Evolutionary conservation across 495 filamentous ascomycete species (phyloP).

Genomic region (Eremomyces bilateralis): DNA sequence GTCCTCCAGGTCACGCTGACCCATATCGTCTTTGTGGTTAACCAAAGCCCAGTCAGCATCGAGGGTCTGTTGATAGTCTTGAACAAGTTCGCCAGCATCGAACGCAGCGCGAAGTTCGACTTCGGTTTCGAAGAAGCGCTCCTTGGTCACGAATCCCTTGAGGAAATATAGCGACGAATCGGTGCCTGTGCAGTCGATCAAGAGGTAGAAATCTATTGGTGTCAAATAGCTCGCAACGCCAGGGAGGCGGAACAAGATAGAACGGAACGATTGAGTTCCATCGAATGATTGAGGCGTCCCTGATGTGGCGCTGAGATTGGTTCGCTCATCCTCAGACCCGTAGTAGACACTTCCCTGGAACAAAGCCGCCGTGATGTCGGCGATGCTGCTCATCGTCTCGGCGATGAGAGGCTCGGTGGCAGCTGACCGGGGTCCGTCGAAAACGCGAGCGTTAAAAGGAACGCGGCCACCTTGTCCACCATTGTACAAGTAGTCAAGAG

Average conservation of each 20-base stretch:
- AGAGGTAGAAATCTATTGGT: slow-evolving; percentile 20
- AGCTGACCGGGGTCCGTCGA: slow-evolving; percentile 13
- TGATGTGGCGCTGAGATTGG: slow-evolving; percentile 12
- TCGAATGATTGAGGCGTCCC: slow-evolving; percentile 17
- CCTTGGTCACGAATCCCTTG: slow-evolving; percentile 19
- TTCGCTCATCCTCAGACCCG: slow-evolving; percentile 13
- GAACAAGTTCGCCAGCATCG: slow-evolving; percentile 18
- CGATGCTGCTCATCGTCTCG: slow-evolving; percentile 16
- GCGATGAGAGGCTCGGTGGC: slow-evolving; percentile 15
- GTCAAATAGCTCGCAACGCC: slow-evolving; percentile 16
- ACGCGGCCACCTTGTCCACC: slow-evolving; percentile 5
- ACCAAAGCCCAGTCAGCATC: slow-evolving; percentile 8
- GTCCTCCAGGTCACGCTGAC: slow-evolving; percentile 20
- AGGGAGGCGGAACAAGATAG: slow-evolving; percentile 18
- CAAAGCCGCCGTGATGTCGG: slow-evolving; percentile 18
- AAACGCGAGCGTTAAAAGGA: slow-evolving; percentile 19
- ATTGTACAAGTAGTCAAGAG: slow-evolving; percentile 10
- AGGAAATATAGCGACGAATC: slow-evolving; percentile 18
- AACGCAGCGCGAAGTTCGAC: slow-evolving; percentile 18
- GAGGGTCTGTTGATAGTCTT: slow-evolving; percentile 24
- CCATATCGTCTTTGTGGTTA: slow-evolving; percentile 17
- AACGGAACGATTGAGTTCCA: slow-evolving; percentile 13
- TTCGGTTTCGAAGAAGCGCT: slow-evolving; percentile 16
- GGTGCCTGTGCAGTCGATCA: slow-evolving; percentile 20
- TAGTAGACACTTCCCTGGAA: slow-evolving; percentile 17